Evolutionary conservation across 306 rosid genomes (phyloP).

Genomic region (Senna siamea): DNA sequence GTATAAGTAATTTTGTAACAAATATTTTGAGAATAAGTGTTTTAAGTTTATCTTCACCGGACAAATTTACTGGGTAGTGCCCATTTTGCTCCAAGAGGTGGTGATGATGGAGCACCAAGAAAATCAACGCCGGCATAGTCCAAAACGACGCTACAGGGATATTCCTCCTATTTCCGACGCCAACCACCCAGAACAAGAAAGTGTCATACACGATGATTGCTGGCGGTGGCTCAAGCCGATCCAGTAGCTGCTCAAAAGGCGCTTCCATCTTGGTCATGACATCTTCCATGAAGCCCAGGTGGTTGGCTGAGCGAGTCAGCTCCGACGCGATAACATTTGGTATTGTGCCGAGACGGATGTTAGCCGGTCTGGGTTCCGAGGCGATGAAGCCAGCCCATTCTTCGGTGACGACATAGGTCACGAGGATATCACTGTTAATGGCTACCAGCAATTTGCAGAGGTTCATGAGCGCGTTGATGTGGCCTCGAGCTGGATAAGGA

Average conservation of each 20-base stretch:
- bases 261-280: conserved; percentile 54
- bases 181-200: conserved; percentile 39
- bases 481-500: conserved; percentile 56
- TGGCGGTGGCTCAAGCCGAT: conserved; percentile 33
- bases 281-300: conserved; percentile 37
- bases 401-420: conserved; percentile 56
- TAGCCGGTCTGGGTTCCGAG: conserved; percentile 44
- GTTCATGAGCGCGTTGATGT: conserved; percentile 58
- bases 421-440: conserved; percentile 10
- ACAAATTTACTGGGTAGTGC: conserved; percentile 41
- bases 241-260: conserved; percentile 46
- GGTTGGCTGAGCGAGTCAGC: conserved; percentile 19
- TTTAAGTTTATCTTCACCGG: background rate
- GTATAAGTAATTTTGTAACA: too few species aligned
- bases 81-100: conserved; percentile 32
- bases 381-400: conserved; percentile 42
- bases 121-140: conserved; percentile 41
- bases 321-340: conserved; percentile 48
- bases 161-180: conserved; percentile 44
- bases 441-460: conserved; percentile 45
- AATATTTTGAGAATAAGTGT: too few species aligned
- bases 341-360: conserved; percentile 38
- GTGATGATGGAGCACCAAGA: conserved; percentile 36
- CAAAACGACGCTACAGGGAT: conserved; percentile 53
- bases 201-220: conserved; percentile 41